A percentile compares a stretch with the other conserved stretches of the same genome.
phyloP scores from a whole-genome alignment of 2,329 filamentous ascomycete species.

The Pestalotiopsis sp. region DNA sequence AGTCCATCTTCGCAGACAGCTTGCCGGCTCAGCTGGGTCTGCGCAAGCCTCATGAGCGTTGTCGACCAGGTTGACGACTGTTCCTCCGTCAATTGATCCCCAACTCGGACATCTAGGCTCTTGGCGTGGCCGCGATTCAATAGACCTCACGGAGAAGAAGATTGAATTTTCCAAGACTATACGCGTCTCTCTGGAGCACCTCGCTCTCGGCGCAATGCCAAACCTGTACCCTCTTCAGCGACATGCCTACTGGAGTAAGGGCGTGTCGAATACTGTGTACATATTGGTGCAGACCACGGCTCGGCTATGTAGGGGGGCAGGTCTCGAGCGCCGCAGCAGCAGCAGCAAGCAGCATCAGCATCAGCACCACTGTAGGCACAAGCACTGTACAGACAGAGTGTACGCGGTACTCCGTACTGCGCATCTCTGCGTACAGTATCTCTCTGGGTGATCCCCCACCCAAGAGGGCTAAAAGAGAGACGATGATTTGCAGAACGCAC shows the following conservation, averaged over 20 bases:
- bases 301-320: neutral
- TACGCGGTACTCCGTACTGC: too few species aligned
- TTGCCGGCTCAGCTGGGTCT: neutral
- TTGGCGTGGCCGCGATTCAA: neutral
- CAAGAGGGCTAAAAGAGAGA: neutral
- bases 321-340: neutral
- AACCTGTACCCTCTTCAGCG: neutral
- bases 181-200: neutral
- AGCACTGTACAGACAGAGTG: neutral
- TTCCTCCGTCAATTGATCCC: slow-evolving; percentile 6
- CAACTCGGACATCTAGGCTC: neutral
- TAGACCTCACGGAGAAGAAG: too few species aligned
- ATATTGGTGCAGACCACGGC: neutral
- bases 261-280: neutral
- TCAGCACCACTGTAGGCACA: neutral
- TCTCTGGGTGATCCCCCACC: too few species aligned
- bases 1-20: neutral
- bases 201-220: neutral
- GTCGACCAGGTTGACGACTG: slow-evolving; percentile 1
- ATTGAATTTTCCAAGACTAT: too few species aligned
- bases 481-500: neutral
- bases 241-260: slow-evolving; percentile 7
- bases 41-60: slow-evolving; percentile 8
- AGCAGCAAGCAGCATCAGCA: neutral
- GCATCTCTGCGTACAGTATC: too few species aligned